Percentiles rank a stretch among this genome's conserved stretches.
Conservation (phyloP, 371 early-diverging fungal species). For the Zopfochytrium polystomum region DNA sequence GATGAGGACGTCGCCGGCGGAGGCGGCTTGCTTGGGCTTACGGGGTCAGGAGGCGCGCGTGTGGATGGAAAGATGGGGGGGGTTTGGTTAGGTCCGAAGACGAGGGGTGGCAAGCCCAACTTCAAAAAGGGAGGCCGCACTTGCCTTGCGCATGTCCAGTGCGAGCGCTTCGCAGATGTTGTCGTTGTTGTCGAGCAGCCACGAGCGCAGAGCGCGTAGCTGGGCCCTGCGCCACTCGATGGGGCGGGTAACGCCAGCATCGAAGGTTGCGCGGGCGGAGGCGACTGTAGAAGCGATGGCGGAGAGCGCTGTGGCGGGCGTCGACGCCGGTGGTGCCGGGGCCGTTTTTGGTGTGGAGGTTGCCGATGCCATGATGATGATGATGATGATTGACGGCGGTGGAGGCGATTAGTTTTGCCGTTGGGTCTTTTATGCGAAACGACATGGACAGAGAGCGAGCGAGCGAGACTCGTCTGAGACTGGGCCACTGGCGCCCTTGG, state of each 20-base stretch:
- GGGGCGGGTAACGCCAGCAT: slow-evolving; percentile 44
- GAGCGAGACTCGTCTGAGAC: too few relatives aligned
- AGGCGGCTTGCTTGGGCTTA: not conserved
- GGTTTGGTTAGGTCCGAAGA: not conserved
- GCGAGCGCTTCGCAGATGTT: slow-evolving; percentile 62
- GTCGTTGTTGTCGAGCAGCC: slow-evolving; percentile 66
- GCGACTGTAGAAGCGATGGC: slow-evolving; percentile 23
- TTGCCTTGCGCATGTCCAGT: slow-evolving; percentile 54
- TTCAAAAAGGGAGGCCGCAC: not conserved
- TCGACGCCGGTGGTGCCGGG: too few relatives aligned
- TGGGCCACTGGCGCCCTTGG: too few relatives aligned
- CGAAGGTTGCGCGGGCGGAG: slow-evolving; percentile 27
- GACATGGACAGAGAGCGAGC: too few relatives aligned
- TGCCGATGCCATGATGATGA: too few relatives aligned
- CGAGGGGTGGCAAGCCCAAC: not conserved
- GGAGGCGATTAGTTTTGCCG: too few relatives aligned
- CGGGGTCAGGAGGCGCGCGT: not conserved
- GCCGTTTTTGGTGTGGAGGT: too few relatives aligned
- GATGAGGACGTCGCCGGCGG: slow-evolving; percentile 44
- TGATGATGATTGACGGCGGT: too few relatives aligned
- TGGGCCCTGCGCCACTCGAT: slow-evolving; percentile 65
- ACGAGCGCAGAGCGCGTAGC: slow-evolving; percentile 60
- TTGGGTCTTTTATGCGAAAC: too few relatives aligned
- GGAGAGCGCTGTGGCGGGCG: not conserved
- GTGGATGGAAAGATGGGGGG: not conserved